These are phyloP conservation scores for Heracleum sosnowskyi DNA, from an alignment of 129 eudicot species.

Conservation along the genomic window DNA sequence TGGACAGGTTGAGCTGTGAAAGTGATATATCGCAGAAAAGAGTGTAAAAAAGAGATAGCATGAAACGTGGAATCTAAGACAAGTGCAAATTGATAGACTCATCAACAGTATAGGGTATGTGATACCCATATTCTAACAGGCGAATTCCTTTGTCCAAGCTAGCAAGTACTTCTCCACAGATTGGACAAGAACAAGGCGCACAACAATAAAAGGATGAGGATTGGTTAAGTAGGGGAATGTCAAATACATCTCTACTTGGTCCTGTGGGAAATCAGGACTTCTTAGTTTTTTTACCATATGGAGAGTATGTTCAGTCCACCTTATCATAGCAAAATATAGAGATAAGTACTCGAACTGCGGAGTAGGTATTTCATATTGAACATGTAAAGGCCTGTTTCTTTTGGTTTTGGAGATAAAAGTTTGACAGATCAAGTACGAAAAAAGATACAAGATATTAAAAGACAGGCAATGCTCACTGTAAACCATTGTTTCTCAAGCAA, in stretches of 20 bases:
- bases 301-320: not conserved
- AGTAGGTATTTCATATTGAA: not conserved
- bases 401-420: not conserved
- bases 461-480: not conserved
- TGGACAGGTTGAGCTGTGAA: not conserved
- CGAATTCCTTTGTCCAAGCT: not conserved
- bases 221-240: not conserved
- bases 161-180: not conserved
- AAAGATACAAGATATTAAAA: not conserved
- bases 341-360: not conserved
- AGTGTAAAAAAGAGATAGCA: not conserved
- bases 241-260: not conserved
- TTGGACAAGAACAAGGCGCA: not conserved
- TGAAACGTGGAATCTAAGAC: not conserved
- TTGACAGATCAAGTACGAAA: not conserved
- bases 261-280: not conserved
- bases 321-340: not conserved
- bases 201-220: not conserved
- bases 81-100: not conserved
- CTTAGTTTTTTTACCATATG: not conserved
- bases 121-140: not conserved
- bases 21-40: not conserved
- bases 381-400: not conserved
- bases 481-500: not conserved
- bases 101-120: not conserved